Evolutionary conservation across 2,329 filamentous ascomycete species (phyloP).

Genomic region (Ilyonectria destructans): DNA sequence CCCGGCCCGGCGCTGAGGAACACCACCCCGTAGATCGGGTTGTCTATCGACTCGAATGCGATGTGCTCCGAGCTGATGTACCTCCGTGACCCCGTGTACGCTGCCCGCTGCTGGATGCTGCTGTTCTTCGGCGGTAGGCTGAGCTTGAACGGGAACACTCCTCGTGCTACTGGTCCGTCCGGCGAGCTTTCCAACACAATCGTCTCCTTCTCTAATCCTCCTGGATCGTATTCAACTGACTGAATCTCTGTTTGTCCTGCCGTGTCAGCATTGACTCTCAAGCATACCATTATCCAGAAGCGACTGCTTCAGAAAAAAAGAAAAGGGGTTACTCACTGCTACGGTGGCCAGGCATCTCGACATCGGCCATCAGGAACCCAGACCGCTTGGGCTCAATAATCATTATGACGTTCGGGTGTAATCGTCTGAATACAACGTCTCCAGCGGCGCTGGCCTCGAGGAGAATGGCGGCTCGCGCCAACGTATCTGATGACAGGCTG

Average conservation of each 20-base stretch:
- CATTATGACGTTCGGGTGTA: conserved; percentile 47
- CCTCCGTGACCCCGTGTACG: conserved; percentile 47
- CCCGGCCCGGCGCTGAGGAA: conserved; percentile 46
- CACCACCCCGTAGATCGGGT: conserved; percentile 47
- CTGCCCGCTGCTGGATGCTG: conserved; percentile 45
- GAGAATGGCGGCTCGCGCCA: conserved; percentile 47
- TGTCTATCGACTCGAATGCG: conserved; percentile 43
- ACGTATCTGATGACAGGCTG: conserved; percentile 47
- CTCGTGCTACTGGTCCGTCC: conserved; percentile 43
- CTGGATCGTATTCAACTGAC: conserved; percentile 48
- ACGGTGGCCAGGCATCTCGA: conserved; percentile 26
- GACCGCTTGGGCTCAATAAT: conserved; percentile 44
- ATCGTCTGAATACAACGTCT: conserved; percentile 40
- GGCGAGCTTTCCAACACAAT: conserved; percentile 45
- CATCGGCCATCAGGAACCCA: conserved; percentile 32
- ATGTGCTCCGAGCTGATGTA: conserved; percentile 46
- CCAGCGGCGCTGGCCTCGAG: conserved; percentile 44
- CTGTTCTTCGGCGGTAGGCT: conserved; percentile 42
- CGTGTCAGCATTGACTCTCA: conserved; percentile 14
- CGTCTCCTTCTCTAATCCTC: conserved; percentile 46
- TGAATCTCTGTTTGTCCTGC: conserved; percentile 37
- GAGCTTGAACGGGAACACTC: conserved; percentile 49
- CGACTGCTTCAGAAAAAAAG: not conserved
- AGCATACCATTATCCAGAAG: not conserved
- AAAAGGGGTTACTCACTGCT: conserved; percentile 27